phyloP scores from a whole-genome alignment of 208 protist genomes.

The Histomonas meleagridis region DNA sequence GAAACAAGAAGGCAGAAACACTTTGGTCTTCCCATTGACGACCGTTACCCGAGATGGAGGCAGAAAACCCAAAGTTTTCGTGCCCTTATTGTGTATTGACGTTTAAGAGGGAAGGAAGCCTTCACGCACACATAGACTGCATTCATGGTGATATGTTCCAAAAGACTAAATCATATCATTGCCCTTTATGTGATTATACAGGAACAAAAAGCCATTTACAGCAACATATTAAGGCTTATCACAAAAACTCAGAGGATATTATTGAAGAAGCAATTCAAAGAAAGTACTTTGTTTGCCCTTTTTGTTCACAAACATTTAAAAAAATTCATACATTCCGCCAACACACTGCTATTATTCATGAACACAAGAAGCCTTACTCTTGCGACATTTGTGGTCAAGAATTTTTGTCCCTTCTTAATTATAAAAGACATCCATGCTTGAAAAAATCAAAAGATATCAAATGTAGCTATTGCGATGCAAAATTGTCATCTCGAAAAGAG shows the following conservation, averaged over 20 bases:
- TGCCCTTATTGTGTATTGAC: too few species aligned
- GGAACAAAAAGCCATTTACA: neutral
- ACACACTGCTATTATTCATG: neutral
- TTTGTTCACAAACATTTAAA: neutral
- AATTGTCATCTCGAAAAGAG: neutral
- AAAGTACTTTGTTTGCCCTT: neutral
- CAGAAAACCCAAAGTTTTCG: too few species aligned
- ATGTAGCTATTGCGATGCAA: neutral
- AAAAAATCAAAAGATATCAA: neutral
- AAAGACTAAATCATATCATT: too few species aligned
- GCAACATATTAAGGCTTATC: neutral
- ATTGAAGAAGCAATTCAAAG: neutral
- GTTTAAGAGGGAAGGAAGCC: too few species aligned
- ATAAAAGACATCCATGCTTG: neutral
- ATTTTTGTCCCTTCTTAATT: neutral
- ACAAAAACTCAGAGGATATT: neutral
- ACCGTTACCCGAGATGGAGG: too few species aligned
- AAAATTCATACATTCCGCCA: neutral
- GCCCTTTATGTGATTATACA: too few species aligned
- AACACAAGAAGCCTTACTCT: neutral
- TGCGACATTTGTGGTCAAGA: neutral
- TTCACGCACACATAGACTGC: too few species aligned
- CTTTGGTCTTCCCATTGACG: too few species aligned
- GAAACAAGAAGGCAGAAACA: too few species aligned
- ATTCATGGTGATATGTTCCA: too few species aligned